Evolutionary conservation across 2,329 filamentous ascomycete genomes (phyloP).

Genomic region (Colletotrichum sp.): DNA sequence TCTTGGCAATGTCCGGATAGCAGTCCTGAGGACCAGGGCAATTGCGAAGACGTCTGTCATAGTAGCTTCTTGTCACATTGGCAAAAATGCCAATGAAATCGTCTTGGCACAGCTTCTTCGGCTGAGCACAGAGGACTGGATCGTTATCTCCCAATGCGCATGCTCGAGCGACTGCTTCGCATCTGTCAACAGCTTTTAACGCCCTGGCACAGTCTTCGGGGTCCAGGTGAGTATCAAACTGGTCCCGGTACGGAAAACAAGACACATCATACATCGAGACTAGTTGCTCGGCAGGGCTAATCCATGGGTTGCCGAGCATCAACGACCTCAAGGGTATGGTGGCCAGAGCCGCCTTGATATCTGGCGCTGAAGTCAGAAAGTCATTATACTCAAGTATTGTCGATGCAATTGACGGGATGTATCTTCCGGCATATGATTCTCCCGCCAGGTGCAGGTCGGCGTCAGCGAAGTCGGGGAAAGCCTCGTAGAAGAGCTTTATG

Average conservation of each 20-base stretch:
- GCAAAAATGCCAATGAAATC: background rate
- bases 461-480: background rate
- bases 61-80: background rate
- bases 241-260: background rate
- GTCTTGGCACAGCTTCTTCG: background rate
- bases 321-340: background rate
- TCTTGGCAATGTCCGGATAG: background rate
- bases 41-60: background rate
- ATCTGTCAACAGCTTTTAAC: background rate
- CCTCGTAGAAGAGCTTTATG: background rate
- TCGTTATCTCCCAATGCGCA: background rate
- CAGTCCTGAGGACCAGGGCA: background rate
- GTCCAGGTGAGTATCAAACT: background rate
- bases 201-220: background rate
- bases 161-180: background rate
- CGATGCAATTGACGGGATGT: background rate
- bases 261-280: constrained; percentile 2
- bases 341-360: background rate
- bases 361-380: background rate
- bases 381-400: background rate
- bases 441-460: background rate
- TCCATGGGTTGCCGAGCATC: background rate
- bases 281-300: background rate
- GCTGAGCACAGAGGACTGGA: background rate
- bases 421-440: constrained; percentile 1